Evolutionary conservation across 495 filamentous ascomycete species (phyloP), one percentile per base, ranked within the genome.

Genomic region (Usnea hakonensis): DNA sequence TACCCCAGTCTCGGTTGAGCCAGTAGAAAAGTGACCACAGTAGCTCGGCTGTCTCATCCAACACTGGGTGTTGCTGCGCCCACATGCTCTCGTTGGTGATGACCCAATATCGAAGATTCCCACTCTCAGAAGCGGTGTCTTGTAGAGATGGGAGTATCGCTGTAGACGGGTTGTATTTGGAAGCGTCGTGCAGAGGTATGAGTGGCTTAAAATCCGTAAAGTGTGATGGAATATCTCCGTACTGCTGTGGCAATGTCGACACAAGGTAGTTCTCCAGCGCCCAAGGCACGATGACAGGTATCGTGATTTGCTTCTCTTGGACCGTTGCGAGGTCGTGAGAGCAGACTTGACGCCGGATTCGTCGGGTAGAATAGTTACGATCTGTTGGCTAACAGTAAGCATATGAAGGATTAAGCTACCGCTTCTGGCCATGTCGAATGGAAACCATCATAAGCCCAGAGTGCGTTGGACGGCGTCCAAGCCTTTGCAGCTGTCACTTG

Each of bases 71-170:
- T 16, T 73, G 65, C 38, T 67, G 62, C 37, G 72, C 74, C 74
- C 74, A 76, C 71, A 76, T 75, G 38, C 62, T 66, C 33, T 70
- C 55, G 48, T 74, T 72, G 8, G 71, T 72, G 11, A 76, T 67
- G 2, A 76, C 58, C 71, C 74, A 76, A 37, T 66, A 71, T n/a
- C 70, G 62, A 4, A 71, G 60, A 46, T 74, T 73, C n/a, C 68
- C 69, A 11, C 55, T 53, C 21, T 67, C 70, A 16, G 32, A 36
- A 2, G 23, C 43, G 33, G 55, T 67, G 30, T 64, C 60, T 26
- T 33, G 57, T 10, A 72, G 46, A 14, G 63, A 55, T 26, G 70
- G 69, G 5, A 71, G 43, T 16, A 28, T 30, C 8, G 48, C 32
- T 13, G 13, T 54, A 6, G 9, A 23, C 28, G 58, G 48, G 26